Conservation (phyloP, 2,329 filamentous ascomycete genomes). For the Pyrenophora seminiperda region DNA sequence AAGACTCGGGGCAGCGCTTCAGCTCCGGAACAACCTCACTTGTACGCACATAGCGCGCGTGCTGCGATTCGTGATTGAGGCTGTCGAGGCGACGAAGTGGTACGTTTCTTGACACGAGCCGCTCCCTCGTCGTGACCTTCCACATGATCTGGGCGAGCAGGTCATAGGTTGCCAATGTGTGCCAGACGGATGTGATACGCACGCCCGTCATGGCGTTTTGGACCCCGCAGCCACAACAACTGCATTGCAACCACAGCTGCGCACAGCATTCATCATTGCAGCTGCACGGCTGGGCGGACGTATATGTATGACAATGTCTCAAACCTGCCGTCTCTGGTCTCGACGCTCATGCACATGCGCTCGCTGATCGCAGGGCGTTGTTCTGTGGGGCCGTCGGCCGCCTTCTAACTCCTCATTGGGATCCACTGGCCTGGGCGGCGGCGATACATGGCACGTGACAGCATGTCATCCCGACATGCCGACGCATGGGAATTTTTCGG, state of each 20-base stretch:
- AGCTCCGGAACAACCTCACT: too few relatives aligned
- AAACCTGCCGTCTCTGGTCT: too few relatives aligned
- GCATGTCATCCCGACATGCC: conserved; percentile 14
- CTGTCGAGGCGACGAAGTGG: not conserved
- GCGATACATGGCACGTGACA: conserved; percentile 8
- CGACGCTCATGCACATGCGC: not conserved
- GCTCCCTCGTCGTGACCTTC: too few relatives aligned
- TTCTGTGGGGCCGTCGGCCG: conserved; percentile 12
- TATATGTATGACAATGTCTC: not conserved
- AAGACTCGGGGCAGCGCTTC: too few relatives aligned
- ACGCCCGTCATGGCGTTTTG: conserved; percentile 12
- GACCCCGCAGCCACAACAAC: conserved; percentile 5
- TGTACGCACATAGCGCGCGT: too few relatives aligned
- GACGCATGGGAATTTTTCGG: conserved; percentile 18
- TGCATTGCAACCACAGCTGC: not conserved
- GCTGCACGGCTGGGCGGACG: not conserved
- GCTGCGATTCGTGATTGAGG: not conserved
- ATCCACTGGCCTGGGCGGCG: conserved; percentile 4
- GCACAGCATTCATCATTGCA: not conserved
- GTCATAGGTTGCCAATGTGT: conserved; percentile 3
- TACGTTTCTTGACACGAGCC: too few relatives aligned
- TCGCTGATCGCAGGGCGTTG: conserved; percentile 7
- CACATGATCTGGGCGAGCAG: not conserved
- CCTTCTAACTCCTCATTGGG: conserved; percentile 3
- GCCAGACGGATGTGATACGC: conserved; percentile 9